Percentiles rank a stretch among this genome's conserved stretches.
Conservation (phyloP, 129 eudicot species). For the Lactuca saligna region DNA sequence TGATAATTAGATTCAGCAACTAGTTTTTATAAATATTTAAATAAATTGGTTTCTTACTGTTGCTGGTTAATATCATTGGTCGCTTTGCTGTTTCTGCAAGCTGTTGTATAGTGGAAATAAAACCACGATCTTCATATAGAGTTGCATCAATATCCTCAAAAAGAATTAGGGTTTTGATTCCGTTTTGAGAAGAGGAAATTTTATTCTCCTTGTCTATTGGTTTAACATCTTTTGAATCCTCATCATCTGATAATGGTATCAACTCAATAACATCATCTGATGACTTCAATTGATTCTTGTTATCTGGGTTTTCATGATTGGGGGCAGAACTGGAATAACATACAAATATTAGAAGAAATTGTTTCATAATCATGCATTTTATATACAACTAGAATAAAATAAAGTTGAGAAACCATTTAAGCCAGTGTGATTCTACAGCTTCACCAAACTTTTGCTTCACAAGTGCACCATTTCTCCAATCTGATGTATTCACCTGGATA, state of each 20-base stretch:
- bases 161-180: constrained; percentile 71
- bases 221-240: constrained; percentile 33
- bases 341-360: constrained; percentile 7
- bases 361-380: neutral
- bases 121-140: constrained; percentile 84
- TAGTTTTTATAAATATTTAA: constrained; percentile 3
- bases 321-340: constrained; percentile 57
- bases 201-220: constrained; percentile 22
- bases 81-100: constrained; percentile 94
- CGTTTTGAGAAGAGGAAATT: constrained; percentile 42
- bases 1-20: constrained; percentile 3
- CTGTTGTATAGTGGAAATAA: constrained; percentile 76
- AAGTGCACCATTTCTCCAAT: constrained; percentile 94
- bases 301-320: constrained; percentile 38
- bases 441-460: constrained; percentile 94
- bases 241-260: constrained; percentile 53
- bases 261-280: constrained; percentile 48
- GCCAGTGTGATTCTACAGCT: constrained; percentile 93
- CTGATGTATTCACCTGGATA: constrained; percentile 76
- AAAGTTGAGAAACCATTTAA: constrained; percentile 54
- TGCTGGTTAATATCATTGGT: constrained; percentile 96
- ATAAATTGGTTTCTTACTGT: constrained; percentile 53
- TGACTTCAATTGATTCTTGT: constrained; percentile 41
- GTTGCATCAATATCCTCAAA: constrained; percentile 96
- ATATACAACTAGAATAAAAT: neutral